Percentiles rank a stretch among this genome's conserved stretches.
These are phyloP conservation scores for Avena sativa DNA, from an alignment of 176 grass and related monocot species.

Conservation along the genomic window DNA sequence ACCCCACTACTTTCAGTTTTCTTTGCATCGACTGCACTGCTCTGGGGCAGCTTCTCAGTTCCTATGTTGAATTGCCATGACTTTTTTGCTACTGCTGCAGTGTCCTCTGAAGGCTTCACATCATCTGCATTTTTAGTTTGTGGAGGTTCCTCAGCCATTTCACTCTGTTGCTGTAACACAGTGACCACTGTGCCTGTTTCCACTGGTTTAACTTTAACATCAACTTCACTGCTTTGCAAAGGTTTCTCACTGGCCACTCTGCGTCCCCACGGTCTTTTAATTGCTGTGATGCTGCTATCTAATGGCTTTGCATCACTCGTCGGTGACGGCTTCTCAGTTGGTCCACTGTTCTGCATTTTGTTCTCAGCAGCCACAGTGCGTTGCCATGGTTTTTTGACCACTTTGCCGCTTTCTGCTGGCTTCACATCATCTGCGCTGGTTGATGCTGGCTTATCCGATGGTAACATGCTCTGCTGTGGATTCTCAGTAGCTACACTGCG, in stretches of 20 bases:
- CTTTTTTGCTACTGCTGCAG: constrained; percentile 30
- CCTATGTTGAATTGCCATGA: constrained; percentile 44
- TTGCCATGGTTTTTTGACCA: constrained; percentile 53
- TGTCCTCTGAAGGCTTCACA: constrained; percentile 36
- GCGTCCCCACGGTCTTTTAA: constrained; percentile 51
- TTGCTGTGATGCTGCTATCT: constrained; percentile 50
- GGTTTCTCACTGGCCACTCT: constrained; percentile 43
- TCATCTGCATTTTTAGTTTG: constrained; percentile 28
- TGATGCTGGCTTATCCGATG: constrained; percentile 37
- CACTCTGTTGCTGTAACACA: constrained; percentile 36
- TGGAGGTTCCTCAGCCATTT: constrained; percentile 40
- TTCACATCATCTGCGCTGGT: constrained; percentile 42
- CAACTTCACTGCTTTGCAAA: constrained; percentile 42
- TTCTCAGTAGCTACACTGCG: constrained; percentile 30
- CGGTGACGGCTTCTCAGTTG: constrained; percentile 29
- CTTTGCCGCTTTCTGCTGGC: constrained; percentile 47
- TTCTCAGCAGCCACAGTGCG: constrained; percentile 39
- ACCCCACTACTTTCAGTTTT: constrained; percentile 40
- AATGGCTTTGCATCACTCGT: constrained; percentile 33
- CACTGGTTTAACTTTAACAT: constrained; percentile 45
- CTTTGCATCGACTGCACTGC: constrained; percentile 45
- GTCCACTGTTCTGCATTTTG: constrained; percentile 44
- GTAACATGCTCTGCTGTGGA: constrained; percentile 36
- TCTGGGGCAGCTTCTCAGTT: constrained; percentile 49
- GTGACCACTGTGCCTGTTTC: constrained; percentile 42